phyloP scores from a whole-genome alignment of 495 filamentous ascomycete species.

The Glonium stellatum region DNA sequence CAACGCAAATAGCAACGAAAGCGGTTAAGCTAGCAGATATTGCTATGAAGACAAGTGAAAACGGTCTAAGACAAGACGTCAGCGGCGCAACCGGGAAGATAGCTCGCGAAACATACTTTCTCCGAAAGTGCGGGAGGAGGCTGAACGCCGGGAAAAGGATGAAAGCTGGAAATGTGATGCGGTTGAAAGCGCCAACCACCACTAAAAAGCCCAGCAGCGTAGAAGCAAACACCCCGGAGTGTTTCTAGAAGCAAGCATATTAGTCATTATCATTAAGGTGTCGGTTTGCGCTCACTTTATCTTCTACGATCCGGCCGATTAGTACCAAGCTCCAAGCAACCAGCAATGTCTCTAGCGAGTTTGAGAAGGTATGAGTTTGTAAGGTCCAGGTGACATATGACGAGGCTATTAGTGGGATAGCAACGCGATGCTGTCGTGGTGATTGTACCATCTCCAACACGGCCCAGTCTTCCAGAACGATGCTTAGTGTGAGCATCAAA shows the following conservation, averaged over 20 bases:
- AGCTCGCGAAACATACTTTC: conserved; percentile 51
- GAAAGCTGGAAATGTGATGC: conserved; percentile 94
- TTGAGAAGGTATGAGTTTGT: conserved; percentile 98
- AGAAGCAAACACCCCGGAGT: conserved; percentile 66
- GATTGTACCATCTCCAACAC: conserved; percentile 81
- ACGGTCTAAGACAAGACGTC: conserved; percentile 47
- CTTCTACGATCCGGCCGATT: conserved; percentile 72
- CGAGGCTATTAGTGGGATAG: conserved; percentile 77
- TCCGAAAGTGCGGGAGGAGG: conserved; percentile 75
- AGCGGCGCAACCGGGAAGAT: conserved; percentile 4
- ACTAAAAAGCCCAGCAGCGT: conserved; percentile 69
- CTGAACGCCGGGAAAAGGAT: conserved; percentile 71
- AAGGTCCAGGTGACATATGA: conserved; percentile 99
- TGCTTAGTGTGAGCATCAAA: conserved; percentile 87
- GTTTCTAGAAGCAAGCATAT: conserved; percentile 46
- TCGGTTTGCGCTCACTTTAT: conserved; percentile 51
- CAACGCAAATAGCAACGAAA: conserved; percentile 65
- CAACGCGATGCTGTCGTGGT: conserved; percentile 61
- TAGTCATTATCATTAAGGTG: conserved; percentile 2
- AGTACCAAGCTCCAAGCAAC: conserved; percentile 89
- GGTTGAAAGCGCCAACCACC: conserved; percentile 85
- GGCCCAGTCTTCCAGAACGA: conserved; percentile 96
- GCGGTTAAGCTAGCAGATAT: conserved; percentile 55
- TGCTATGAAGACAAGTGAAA: conserved; percentile 56
- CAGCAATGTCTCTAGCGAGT: conserved; percentile 86